Conservation (phyloP, 257 asterid genomes). For the Phtheirospermum japonicum region DNA sequence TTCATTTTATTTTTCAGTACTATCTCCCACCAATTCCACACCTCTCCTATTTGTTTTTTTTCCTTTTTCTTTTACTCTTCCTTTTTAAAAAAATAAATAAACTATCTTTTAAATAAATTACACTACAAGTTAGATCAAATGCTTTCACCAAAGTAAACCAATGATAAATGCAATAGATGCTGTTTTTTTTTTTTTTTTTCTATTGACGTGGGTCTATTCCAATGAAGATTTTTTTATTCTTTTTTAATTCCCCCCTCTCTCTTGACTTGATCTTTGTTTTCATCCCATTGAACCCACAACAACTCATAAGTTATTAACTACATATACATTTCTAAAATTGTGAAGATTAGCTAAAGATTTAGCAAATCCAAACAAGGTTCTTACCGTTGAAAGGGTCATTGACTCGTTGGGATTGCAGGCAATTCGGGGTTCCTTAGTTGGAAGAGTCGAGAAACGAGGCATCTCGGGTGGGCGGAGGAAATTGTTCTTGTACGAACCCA, state of each 20-base stretch:
- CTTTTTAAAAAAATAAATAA: too few relatives aligned
- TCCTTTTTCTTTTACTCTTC: too few relatives aligned
- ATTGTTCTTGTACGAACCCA: constrained; percentile 59
- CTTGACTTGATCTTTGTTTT: too few relatives aligned
- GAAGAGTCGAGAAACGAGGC: constrained; percentile 64
- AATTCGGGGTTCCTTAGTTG: constrained; percentile 53
- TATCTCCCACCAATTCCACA: too few relatives aligned
- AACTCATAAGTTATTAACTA: constrained; percentile 29
- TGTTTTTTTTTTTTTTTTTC: background rate
- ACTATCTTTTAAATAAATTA: too few relatives aligned
- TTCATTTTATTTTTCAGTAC: too few relatives aligned
- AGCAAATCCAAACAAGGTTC: constrained; percentile 56
- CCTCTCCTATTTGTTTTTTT: too few relatives aligned
- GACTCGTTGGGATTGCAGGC: constrained; percentile 59
- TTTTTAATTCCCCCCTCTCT: too few relatives aligned
- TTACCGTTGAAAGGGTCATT: constrained; percentile 58
- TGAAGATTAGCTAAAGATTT: constrained; percentile 61
- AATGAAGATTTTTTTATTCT: too few relatives aligned
- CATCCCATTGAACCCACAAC: too few relatives aligned
- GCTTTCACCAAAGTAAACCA: too few relatives aligned
- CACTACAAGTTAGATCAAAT: too few relatives aligned
- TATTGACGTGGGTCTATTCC: background rate
- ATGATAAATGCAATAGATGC: background rate
- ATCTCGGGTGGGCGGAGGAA: constrained; percentile 69
- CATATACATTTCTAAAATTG: constrained; percentile 34